Evolutionary conservation across 2,329 filamentous ascomycete genomes (phyloP), one percentile per base, ranked within the genome.

Genomic region (Stagonosporopsis chrysanthemi): DNA sequence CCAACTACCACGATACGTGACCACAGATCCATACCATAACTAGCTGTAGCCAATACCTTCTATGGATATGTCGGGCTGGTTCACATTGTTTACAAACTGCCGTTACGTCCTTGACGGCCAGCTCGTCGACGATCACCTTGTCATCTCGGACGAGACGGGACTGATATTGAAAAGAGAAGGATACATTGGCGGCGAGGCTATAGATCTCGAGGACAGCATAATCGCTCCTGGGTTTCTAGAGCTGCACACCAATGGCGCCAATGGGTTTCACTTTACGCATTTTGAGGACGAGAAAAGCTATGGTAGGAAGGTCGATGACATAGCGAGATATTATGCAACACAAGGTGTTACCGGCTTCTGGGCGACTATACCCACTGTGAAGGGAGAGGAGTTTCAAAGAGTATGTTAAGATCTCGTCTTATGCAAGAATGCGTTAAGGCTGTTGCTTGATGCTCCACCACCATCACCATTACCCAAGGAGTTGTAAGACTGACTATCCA

Each of bases 181-280:
- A 29, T 79, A 79, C 58, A 79, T 79, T 55, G 78, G 77, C 40
- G 78, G 77, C 26, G 76, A 80, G 39, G 75, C 74, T 12, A 68
- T 82, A 43, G 82, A 85, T 63, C 67, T 85, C 11, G 74, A 81
- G 36, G 80, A 79, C 38, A 76, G 71, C 43, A 82, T 85, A 44
- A 73, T 85, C 50, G 81, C 83, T 5, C 83, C 83, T 9, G 84
- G 83, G 3, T 84, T 83, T 62, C 72, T 85, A 22, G 83, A 86
- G 57, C 68, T 86, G 6, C 83, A 86, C 58, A 84, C 81, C 1
- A 86, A 86, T 63, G 81, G 82, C 48, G 71, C 80, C 45, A 77
- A 79, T 66, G 82, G 82, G 2, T 84, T 84, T 48, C 83, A 85
- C 63, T 85, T 84, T 56, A 83, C 83, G 1, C 78, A 81, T 54